Percentiles rank a stretch among this genome's conserved stretches.
Evolutionary conservation across 1,284 basidiomycete species (phyloP).

Genomic region (Ustanciosporium gigantosporum): DNA sequence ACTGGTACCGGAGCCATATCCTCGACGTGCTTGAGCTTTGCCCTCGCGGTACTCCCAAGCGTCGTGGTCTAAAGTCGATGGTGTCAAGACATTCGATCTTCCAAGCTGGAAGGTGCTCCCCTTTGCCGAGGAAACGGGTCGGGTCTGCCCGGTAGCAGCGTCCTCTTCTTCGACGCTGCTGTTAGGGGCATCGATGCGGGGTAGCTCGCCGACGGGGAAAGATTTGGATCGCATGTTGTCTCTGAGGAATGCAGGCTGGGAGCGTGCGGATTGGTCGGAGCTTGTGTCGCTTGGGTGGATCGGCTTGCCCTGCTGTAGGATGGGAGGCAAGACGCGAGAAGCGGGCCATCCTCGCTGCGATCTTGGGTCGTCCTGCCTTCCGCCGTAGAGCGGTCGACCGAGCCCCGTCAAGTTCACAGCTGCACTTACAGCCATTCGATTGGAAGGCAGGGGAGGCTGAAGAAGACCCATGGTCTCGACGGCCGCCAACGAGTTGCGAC

Average conservation of each 20-base stretch:
- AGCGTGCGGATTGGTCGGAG: background rate
- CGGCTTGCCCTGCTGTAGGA: constrained; percentile 9
- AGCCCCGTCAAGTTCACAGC: constrained; percentile 36
- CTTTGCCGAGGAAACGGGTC: background rate
- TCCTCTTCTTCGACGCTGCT: constrained; percentile 12
- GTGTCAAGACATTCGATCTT: constrained; percentile 20
- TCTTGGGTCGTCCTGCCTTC: constrained; percentile 15
- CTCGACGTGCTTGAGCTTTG: constrained; percentile 36
- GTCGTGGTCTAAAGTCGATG: constrained; percentile 40
- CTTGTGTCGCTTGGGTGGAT: background rate
- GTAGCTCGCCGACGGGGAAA: constrained; percentile 30
- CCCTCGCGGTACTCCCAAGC: constrained; percentile 50
- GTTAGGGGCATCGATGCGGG: constrained; percentile 11
- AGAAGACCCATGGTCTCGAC: constrained; percentile 49
- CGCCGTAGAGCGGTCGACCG: constrained; percentile 26
- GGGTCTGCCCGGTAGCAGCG: background rate
- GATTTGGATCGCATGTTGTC: constrained; percentile 29
- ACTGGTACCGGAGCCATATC: constrained; percentile 28
- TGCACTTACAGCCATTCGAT: constrained; percentile 31
- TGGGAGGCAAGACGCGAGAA: constrained; percentile 23
- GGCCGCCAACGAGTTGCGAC: constrained; percentile 23
- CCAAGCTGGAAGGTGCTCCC: constrained; percentile 3
- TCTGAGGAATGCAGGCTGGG: constrained; percentile 23
- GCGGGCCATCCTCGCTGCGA: constrained; percentile 24
- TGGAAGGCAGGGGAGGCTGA: constrained; percentile 21